Base-by-base conservation (phyloP, 257 asterid species). In the Solanum peruvianum region DNA sequence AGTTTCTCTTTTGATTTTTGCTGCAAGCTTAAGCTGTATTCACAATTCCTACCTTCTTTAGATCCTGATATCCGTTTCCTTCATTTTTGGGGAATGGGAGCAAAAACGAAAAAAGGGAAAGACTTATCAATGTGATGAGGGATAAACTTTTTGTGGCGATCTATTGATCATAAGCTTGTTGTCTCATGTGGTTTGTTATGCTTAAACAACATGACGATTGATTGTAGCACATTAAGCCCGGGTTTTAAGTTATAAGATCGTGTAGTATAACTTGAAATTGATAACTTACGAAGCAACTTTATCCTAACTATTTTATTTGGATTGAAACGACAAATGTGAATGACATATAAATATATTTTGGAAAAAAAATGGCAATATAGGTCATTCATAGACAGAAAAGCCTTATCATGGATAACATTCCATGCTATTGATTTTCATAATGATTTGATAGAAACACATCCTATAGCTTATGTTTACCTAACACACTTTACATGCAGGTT, bases 401-500 rank as follows among this genome's bases (percentile, higher is more conserved):
- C 84, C 42, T 80, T 15, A 27, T 80, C 84, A 80, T 80, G 67
- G 41, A 9, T 80, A 44, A 16, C 42, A 16, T 31, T 80, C 42
- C 42, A 80, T 80, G 84, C 25, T 44, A 16, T 45, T 27, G 25
- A 9, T 45, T 78, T 76, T 47, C 84, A 27, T 45, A 45, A 27
- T 78, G 11, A 45, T 76, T 76, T 76, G 84, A 44, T 80, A 29
- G 39, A 80, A 80, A 42, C 44, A 27, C 67, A 80, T 80, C 67
- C 66, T 29, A 20, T 29, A 47, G 27, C 39, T 81, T 49, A 39
- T 11, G 44, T 56, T 78, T 77, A 27, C 44, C 44, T 47, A 80
- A 47, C 37, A 80, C 66, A 18, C 86, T 31, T 12, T 62, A 88
- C 70, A 67, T 87, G 90, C 82, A 90, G 93, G 91, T 72, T 92